Percentiles rank a stretch among this genome's conserved stretches.
These are phyloP conservation scores for Dendryphion nanum DNA, from an alignment of 2,329 filamentous ascomycete genomes.

Conservation along the genomic window DNA sequence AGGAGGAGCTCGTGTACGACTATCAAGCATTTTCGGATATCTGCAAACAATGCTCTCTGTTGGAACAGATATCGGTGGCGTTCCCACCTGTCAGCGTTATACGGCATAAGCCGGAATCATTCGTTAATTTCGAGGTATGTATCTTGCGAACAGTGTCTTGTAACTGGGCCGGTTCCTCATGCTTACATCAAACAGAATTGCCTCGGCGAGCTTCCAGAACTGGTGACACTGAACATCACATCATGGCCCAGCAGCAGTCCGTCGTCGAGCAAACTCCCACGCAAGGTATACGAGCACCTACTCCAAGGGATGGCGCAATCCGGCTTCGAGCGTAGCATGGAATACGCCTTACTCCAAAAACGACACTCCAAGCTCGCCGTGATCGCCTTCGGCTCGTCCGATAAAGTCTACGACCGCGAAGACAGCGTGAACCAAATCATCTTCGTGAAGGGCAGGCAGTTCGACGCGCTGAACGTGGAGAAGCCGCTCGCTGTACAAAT, in stretches of 20 bases:
- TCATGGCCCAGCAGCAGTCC: constrained; percentile 49
- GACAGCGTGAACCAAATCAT: constrained; percentile 48
- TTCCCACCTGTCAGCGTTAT: constrained; percentile 47
- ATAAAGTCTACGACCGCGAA: constrained; percentile 48
- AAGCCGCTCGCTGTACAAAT: constrained; percentile 44
- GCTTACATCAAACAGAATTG: constrained; percentile 34
- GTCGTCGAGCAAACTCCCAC: constrained; percentile 40
- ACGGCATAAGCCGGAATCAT: constrained; percentile 42
- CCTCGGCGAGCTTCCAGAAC: constrained; percentile 37
- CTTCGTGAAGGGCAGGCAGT: constrained; percentile 45
- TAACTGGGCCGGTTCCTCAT: too few species aligned
- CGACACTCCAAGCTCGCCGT: constrained; percentile 42
- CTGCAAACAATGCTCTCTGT: constrained; percentile 42
- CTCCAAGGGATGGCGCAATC: constrained; percentile 42
- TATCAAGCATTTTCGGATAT: constrained; percentile 46
- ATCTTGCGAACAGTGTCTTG: constrained; percentile 8
- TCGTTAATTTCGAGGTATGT: constrained; percentile 42
- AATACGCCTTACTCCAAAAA: constrained; percentile 23
- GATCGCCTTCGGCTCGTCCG: constrained; percentile 47
- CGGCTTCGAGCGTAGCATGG: constrained; percentile 32
- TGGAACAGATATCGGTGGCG: constrained; percentile 49
- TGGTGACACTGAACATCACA: constrained; percentile 49
- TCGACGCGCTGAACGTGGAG: constrained; percentile 43
- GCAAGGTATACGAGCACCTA: constrained; percentile 46
- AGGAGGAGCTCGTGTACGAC: constrained; percentile 46